Conservation (phyloP, 345 rosid species). For the Rhodamnia argentea region DNA sequence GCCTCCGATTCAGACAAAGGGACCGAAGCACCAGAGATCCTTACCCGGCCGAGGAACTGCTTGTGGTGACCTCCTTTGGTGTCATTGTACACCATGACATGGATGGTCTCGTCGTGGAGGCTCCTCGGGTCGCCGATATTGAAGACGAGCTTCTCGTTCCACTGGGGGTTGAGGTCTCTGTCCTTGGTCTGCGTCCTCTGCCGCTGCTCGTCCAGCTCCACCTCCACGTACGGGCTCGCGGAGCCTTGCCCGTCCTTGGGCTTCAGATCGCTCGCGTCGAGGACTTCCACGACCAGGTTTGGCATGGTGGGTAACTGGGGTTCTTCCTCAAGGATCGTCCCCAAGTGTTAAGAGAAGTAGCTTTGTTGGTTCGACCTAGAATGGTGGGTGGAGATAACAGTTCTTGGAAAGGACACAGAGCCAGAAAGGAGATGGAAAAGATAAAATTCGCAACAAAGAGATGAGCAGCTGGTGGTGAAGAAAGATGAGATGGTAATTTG, state of each 20-base stretch:
- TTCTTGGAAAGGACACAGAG: background rate
- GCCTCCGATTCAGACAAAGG: constrained; percentile 4
- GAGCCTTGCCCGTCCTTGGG: constrained; percentile 19
- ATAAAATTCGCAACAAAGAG: background rate
- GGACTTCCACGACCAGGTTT: constrained; percentile 9
- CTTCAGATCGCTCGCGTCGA: constrained; percentile 10
- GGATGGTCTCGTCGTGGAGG: background rate
- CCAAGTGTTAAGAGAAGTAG: background rate
- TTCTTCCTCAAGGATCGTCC: background rate
- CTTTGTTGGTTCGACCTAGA: background rate
- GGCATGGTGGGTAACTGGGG: background rate
- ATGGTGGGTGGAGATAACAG: background rate
- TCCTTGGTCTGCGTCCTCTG: background rate
- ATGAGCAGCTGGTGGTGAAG: background rate
- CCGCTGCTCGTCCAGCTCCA: constrained; percentile 5
- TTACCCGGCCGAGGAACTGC: constrained; percentile 13
- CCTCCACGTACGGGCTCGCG: constrained; percentile 13
- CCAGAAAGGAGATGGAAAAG: background rate
- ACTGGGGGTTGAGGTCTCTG: constrained; percentile 9
- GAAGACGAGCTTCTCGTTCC: constrained; percentile 12
- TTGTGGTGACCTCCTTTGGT: background rate
- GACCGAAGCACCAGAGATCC: background rate
- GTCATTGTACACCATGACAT: constrained; percentile 3
- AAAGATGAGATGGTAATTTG: background rate
- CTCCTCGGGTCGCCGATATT: background rate